These are phyloP conservation scores for Ambrosiella beaveri DNA, from an alignment of 2,329 filamentous ascomycete genomes.

Conservation along the genomic window DNA sequence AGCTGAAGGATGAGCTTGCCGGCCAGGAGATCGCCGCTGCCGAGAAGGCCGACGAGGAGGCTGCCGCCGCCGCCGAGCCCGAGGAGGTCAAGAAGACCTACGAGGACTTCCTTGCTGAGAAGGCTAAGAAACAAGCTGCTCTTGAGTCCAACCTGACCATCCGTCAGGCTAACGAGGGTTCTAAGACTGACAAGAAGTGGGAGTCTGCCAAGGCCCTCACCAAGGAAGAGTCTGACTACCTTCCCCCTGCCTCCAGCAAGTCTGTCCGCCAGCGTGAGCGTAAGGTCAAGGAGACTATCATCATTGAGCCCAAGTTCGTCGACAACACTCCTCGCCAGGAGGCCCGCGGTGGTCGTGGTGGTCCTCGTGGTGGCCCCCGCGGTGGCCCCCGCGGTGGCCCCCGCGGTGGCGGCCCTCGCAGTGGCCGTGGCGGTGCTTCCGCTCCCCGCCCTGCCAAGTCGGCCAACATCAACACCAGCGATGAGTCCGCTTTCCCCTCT, in stretches of 20 bases:
- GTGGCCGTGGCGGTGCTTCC: conserved; percentile 27
- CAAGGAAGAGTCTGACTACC: conserved; percentile 59
- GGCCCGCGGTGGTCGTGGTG: conserved; percentile 38
- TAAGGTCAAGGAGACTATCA: conserved; percentile 78
- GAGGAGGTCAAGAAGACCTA: conserved; percentile 87
- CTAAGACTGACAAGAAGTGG: conserved; percentile 83
- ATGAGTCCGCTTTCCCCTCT: conserved; percentile 43
- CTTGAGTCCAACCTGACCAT: conserved; percentile 48
- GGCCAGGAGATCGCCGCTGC: conserved; percentile 75
- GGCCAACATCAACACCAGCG: conserved; percentile 34
- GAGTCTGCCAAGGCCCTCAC: conserved; percentile 57
- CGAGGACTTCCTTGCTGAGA: conserved; percentile 64
- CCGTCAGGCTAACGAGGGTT: conserved; percentile 85
- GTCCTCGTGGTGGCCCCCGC: conserved; percentile 28
- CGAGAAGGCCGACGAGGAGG: conserved; percentile 54
- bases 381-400: conserved; percentile 26
- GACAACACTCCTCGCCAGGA: conserved; percentile 24
- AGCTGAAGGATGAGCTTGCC: conserved; percentile 80
- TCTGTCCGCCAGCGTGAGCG: conserved; percentile 69
- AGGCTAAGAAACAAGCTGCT: conserved; percentile 56
- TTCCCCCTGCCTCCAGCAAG: conserved; percentile 60
- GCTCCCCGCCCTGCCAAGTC: conserved; percentile 14
- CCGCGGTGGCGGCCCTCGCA: conserved; percentile 26
- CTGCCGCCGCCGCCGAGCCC: conserved; percentile 37
- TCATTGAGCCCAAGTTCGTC: conserved; percentile 72